Conservation (phyloP, 768 basidiomycete species). For the Amanita brunnescens region DNA sequence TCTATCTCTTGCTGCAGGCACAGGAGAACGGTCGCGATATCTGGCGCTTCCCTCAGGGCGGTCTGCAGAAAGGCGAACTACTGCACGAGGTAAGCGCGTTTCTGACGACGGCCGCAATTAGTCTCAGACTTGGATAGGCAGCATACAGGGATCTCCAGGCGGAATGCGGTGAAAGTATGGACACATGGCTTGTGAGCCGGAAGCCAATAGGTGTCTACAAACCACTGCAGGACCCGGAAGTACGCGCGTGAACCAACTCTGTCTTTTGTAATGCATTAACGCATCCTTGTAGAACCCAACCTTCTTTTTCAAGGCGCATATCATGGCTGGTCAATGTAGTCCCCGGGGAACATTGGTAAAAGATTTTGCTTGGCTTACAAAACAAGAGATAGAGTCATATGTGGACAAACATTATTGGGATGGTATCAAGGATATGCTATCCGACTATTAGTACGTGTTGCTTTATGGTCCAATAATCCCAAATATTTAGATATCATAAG, state of each 20-base stretch:
- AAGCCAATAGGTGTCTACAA: slow-evolving; percentile 80
- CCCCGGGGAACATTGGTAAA: slow-evolving; percentile 44
- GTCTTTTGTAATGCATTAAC: not conserved
- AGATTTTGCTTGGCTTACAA: slow-evolving; percentile 92
- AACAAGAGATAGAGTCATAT: slow-evolving; percentile 72
- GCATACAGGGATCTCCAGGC: slow-evolving; percentile 62
- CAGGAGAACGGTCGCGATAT: slow-evolving; percentile 36
- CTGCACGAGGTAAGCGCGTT: slow-evolving; percentile 60
- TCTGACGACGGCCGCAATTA: not conserved
- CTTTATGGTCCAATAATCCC: no score
- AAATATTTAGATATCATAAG: not conserved
- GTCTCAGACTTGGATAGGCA: slow-evolving; percentile 35
- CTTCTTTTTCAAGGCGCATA: slow-evolving; percentile 93
- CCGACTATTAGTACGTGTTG: slow-evolving; percentile 38
- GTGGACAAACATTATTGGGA: slow-evolving; percentile 71
- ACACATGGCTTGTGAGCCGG: slow-evolving; percentile 88
- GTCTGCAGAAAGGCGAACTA: slow-evolving; percentile 51
- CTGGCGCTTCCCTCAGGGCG: slow-evolving; percentile 81
- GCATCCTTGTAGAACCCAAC: slow-evolving; percentile 43
- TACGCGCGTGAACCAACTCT: slow-evolving; percentile 17
- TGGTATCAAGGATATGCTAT: slow-evolving; percentile 71
- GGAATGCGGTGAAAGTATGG: slow-evolving; percentile 77
- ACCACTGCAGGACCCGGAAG: slow-evolving; percentile 31
- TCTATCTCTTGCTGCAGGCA: slow-evolving; percentile 75
- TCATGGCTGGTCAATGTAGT: slow-evolving; percentile 78